A percentile compares a stretch with the other conserved stretches of the same genome.
These are phyloP conservation scores for Nakazawaea molendinolei DNA, from an alignment of 805 yeast genomes.

Conservation along the genomic window DNA sequence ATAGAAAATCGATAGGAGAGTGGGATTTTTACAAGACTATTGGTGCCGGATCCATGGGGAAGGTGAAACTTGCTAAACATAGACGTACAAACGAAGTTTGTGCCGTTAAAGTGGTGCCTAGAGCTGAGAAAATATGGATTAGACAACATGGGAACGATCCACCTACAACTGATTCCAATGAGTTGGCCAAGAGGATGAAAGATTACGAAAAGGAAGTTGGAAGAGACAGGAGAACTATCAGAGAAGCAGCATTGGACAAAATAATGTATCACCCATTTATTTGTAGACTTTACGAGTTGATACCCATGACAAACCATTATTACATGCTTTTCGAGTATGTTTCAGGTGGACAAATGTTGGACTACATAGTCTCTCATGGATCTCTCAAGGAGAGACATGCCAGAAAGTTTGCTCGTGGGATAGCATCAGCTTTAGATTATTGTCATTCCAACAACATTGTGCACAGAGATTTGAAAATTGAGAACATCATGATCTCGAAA, in stretches of 20 bases:
- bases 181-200: conserved; percentile 53
- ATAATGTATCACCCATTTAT: conserved; percentile 87
- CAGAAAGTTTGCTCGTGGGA: conserved; percentile 88
- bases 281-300: conserved; percentile 87
- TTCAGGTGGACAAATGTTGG: conserved; percentile 96
- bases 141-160: conserved; percentile 66
- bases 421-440: conserved; percentile 89
- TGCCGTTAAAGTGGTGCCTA: conserved; percentile 88
- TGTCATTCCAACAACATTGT: conserved; percentile 92
- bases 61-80: conserved; percentile 90
- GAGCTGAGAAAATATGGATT: conserved; percentile 75
- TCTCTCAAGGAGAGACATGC: conserved; percentile 91
- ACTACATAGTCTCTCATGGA: conserved; percentile 95
- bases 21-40: conserved; percentile 95
- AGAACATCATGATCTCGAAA: conserved; percentile 89
- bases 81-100: conserved; percentile 75
- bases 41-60: conserved; percentile 99
- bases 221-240: conserved; percentile 83
- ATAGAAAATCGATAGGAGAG: conserved; percentile 87
- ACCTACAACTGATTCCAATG: conserved; percentile 54
- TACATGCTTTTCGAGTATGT: conserved; percentile 96
- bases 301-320: conserved; percentile 93
- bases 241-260: conserved; percentile 93
- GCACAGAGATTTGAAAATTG: conserved; percentile 94
- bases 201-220: conserved; percentile 79